Conservation (phyloP, 2,329 filamentous ascomycete genomes). For the Bipolaris oryzae region DNA sequence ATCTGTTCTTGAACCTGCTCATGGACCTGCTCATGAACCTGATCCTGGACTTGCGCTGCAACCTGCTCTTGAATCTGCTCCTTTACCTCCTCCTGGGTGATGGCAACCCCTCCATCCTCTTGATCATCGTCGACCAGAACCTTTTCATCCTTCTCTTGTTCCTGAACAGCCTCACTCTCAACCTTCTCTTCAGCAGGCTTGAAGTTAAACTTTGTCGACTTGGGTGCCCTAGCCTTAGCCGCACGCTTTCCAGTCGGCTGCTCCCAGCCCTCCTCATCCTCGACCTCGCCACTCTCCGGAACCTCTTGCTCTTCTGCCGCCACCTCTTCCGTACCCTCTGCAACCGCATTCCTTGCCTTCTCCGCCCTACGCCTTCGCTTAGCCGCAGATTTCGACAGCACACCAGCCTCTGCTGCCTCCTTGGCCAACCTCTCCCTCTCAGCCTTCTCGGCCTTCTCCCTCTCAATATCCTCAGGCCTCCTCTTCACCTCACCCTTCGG, state of each 20-base stretch:
- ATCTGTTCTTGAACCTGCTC: slow-evolving; percentile 15
- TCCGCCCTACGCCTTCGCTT: slow-evolving; percentile 15
- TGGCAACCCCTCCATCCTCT: slow-evolving; percentile 14
- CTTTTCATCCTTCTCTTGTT: slow-evolving; percentile 5
- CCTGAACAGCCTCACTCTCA: slow-evolving; percentile 1
- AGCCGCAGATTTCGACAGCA: slow-evolving; percentile 8
- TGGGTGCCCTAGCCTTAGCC: slow-evolving; percentile 15
- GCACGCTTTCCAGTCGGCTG: slow-evolving; percentile 20
- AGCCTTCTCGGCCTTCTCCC: slow-evolving; percentile 29
- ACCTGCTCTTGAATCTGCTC: slow-evolving; percentile 12
- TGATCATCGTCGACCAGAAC: background rate
- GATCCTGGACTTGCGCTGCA: slow-evolving; percentile 6
- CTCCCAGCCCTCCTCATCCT: slow-evolving; percentile 20
- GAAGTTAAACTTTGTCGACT: slow-evolving; percentile 16
- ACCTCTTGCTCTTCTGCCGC: slow-evolving; percentile 1
- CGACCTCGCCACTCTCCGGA: background rate
- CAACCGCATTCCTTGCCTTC: background rate
- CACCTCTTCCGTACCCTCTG: slow-evolving; percentile 5
- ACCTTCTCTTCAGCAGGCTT: slow-evolving; percentile 14
- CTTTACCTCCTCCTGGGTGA: slow-evolving; percentile 13
- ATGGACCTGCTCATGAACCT: slow-evolving; percentile 14
- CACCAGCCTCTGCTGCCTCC: slow-evolving; percentile 36
- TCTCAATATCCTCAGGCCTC: slow-evolving; percentile 26
- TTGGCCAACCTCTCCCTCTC: slow-evolving; percentile 27
- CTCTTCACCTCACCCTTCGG: slow-evolving; percentile 82